Evolutionary conservation across 495 filamentous ascomycete species (phyloP), one percentile per base, ranked within the genome.

Genomic region (Hypoxylon rickii): DNA sequence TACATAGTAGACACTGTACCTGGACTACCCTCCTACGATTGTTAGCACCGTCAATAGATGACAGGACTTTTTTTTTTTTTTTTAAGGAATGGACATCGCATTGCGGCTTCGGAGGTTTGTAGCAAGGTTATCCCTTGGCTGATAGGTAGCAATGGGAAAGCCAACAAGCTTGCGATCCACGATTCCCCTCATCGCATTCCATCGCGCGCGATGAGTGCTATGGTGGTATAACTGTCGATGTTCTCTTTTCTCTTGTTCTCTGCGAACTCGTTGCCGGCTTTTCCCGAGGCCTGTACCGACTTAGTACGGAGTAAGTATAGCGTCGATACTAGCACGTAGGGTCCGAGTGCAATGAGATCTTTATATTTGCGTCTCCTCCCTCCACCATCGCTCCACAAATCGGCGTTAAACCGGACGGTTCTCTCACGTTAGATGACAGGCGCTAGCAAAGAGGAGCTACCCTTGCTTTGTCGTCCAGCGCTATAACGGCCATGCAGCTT

Each of bases 71-170:
- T 54, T 63, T 63, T 57, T 4, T 4, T 44, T 49, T 63, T 63
- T 57, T n/a, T n/a, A n/a, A n/a, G 53, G 58, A 63, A 63, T 58
- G 53, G 58, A 44, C 31, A 43, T 49, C 38, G 39, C 57, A 54
- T 58, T 63, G 59, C 59, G 59, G 53, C 53, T 63, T 63, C 59
- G 59, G 59, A 63, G 59, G 41, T 19, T 34, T 17, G 4, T 10
- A 29, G 24, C 24, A 33, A 46, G 38, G 12, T 55, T 21, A 33
- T n/a, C 31, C 43, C 24, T 29, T 48, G 18, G 41, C 46, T 33
- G 39, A 41, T 54, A 18, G 21, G 24, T 42, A 34, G 36, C 19
- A 33, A 15, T 36, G 19, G n/a, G 34, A 36, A 32, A 52, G 18
- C 34, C 34, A 38, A 7, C 8, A 38, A 18, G 4, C 34, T 38